Evolutionary conservation across 2,329 filamentous ascomycete species (phyloP), one percentile per base, ranked within the genome.

Genomic region (Penicillium crustosum): DNA sequence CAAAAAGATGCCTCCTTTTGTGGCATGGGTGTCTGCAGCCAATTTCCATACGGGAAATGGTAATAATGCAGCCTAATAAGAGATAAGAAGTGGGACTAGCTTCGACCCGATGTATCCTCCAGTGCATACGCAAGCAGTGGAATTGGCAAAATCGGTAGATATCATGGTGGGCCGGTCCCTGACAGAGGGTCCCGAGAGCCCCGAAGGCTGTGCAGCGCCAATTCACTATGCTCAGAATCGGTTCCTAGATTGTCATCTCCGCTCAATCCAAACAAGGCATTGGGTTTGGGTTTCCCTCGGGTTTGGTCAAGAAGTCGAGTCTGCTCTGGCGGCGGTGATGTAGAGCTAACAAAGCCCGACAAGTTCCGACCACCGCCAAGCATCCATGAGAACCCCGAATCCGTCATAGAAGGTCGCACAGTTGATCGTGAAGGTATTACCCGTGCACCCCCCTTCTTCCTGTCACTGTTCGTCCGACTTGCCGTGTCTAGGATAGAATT

Each of bases 361-460:
- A 77, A 71, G 51, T 74, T 74, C 42, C 75, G 71, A 56, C 73
- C 72, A 45, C 78, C 75, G 36, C 78, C 79, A 38, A 81, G 71
- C 77, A 81, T 81, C 76, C 79, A 81, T 13, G 79, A 80, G 56
- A 80, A 81, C 25, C 77, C 77, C 19, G 79, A 76, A 49, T 80
- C 73, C 36, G 75, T 73, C 49, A 81, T 62, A 38, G 78, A 76
- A 49, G 77, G 74, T 41, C 79, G 76, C 10, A 68, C 57, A 42
- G 51, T 53, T 45, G 68, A 62, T 44, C 67, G 69, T 35, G 61
- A 52, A 25, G 69, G 61, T 54, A 64, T 66, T 38, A 65, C 58
- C 25, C 65, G 68, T 17, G 60, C 50, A 31, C 53, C 29, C 41
- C 62, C 59, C 25, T 54, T 27, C 41, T 62, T 55, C n/a, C 31